Evolutionary conservation across 129 eudicot species (phyloP).

Genomic region (Chrysanthemum seticuspe): DNA sequence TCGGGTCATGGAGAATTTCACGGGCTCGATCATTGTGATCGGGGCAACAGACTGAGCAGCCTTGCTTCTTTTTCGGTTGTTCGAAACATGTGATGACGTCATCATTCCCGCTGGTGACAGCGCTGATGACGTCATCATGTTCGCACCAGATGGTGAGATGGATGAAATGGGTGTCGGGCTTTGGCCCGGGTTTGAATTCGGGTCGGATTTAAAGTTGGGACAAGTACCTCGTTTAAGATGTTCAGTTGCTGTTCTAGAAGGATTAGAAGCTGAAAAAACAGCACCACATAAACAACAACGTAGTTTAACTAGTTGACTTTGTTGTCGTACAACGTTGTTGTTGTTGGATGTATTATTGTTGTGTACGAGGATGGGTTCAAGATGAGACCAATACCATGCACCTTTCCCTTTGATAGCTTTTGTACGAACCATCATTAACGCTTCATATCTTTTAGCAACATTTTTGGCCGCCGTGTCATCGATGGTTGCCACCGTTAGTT

Average conservation of each 20-base stretch:
- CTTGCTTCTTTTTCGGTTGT: slow-evolving; percentile 25
- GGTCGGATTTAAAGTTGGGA: slow-evolving; percentile 52
- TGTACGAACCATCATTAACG: slow-evolving; percentile 68
- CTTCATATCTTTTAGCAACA: slow-evolving; percentile 69
- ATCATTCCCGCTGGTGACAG: slow-evolving; percentile 17
- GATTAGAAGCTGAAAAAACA: slow-evolving; percentile 88
- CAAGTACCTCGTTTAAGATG: slow-evolving; percentile 89
- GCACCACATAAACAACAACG: slow-evolving; percentile 69
- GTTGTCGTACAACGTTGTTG: slow-evolving; percentile 58
- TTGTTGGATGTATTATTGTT: slow-evolving; percentile 42
- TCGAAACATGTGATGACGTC: slow-evolving; percentile 25
- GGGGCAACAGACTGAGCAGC: slow-evolving; percentile 42
- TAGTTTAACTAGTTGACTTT: slow-evolving; percentile 82
- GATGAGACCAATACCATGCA: slow-evolving; percentile 96
- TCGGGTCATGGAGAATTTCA: slow-evolving; percentile 36
- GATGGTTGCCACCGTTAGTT: slow-evolving; percentile 23
- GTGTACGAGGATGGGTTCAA: slow-evolving; percentile 69
- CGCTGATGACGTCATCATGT: slow-evolving; percentile 20
- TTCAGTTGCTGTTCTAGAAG: slow-evolving; percentile 90
- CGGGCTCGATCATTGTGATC: slow-evolving; percentile 50
- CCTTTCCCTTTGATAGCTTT: slow-evolving; percentile 91
- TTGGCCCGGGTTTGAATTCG: background rate
- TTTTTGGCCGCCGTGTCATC: slow-evolving; percentile 60
- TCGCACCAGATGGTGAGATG: slow-evolving; percentile 29
- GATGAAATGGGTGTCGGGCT: slow-evolving; percentile 55